Evolutionary conservation across 1,139 yeast genomes (phyloP).

Genomic region (Kodamaea fungicola): DNA sequence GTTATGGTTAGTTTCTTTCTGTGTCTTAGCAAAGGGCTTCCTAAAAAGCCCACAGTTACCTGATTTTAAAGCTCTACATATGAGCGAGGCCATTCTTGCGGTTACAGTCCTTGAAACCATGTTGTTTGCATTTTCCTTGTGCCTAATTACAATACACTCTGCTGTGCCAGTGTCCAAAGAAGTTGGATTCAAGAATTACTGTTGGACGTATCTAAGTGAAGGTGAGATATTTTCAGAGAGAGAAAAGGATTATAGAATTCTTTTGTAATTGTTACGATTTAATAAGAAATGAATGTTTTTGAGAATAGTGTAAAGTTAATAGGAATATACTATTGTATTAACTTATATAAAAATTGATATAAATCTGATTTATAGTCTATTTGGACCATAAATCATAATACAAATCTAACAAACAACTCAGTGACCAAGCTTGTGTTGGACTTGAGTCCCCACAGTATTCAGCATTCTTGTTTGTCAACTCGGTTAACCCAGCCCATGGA

Average conservation of each 20-base stretch:
- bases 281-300: not conserved
- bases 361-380: slow-evolving; percentile 4
- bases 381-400: slow-evolving; percentile 57
- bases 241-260: not conserved
- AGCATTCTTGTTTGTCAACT: slow-evolving; percentile 87
- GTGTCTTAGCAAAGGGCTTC: not conserved
- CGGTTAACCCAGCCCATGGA: slow-evolving; percentile 93
- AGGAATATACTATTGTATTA: too few relatives aligned
- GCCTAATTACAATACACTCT: not conserved
- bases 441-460: slow-evolving; percentile 78
- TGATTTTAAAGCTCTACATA: not conserved
- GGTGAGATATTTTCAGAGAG: not conserved
- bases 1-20: not conserved
- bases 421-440: slow-evolving; percentile 97
- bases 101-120: not conserved
- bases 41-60: not conserved
- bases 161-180: not conserved
- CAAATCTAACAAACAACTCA: slow-evolving; percentile 79
- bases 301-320: not conserved
- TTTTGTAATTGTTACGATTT: not conserved
- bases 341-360: too few relatives aligned
- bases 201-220: not conserved
- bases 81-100: not conserved
- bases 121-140: not conserved
- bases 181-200: not conserved